A percentile compares a stretch with the other conserved stretches of the same genome.
Conservation (phyloP, 768 basidiomycete species). For the Clitopilus passeckerianus region DNA sequence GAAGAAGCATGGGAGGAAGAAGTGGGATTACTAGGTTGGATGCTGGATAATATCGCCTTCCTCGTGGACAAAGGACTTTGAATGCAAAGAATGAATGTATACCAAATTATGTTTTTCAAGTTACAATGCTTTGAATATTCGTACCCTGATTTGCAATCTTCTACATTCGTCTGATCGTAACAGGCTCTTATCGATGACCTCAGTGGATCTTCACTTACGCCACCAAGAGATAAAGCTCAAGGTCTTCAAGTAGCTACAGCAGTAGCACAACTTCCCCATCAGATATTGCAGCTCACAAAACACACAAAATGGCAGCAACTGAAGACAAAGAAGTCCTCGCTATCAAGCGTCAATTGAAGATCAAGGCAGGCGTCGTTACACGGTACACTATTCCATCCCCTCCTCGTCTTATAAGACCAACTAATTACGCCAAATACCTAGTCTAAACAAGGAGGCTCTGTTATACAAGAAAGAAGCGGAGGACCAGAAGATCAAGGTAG, state of each 20-base stretch:
- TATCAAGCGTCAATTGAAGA: slow-evolving; percentile 65
- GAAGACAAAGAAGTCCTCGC: slow-evolving; percentile 12
- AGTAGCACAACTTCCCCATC: not conserved
- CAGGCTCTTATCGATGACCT: not conserved
- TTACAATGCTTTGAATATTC: not conserved
- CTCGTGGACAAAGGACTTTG: not conserved
- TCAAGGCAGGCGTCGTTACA: slow-evolving; percentile 63
- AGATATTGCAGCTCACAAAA: not conserved
- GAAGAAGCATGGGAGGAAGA: not conserved
- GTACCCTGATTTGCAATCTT: not conserved
- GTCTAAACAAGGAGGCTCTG: slow-evolving; percentile 63
- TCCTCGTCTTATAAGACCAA: slow-evolving; percentile 3
- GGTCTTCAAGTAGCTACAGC: not conserved
- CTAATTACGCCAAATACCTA: slow-evolving; percentile 16
- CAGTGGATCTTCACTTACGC: not conserved
- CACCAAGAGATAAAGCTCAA: not conserved
- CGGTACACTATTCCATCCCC: slow-evolving; percentile 41
- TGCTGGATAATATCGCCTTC: not conserved
- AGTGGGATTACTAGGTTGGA: not conserved
- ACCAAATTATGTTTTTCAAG: not conserved
- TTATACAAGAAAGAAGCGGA: slow-evolving; percentile 65
- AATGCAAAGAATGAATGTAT: not conserved
- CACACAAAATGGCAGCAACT: not conserved
- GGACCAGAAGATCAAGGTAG: slow-evolving; percentile 52
- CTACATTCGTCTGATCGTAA: not conserved